Conservation (phyloP, 2,329 filamentous ascomycete genomes). For the Ceratocystis colombiana region DNA sequence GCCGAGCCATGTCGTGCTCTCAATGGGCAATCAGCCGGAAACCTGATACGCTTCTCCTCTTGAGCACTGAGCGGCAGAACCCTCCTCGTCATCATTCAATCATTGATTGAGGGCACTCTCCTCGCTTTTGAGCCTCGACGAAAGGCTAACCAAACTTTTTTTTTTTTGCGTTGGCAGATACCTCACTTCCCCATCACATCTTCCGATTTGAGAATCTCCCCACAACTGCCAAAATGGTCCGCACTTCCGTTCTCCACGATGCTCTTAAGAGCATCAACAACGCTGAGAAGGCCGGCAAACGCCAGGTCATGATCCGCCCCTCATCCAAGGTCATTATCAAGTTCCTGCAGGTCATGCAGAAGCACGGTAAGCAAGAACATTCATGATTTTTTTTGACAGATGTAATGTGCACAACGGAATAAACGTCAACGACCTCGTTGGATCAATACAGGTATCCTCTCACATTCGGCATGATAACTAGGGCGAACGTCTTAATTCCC, state of each 20-base stretch:
- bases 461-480: slow-evolving; percentile 99
- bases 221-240: slow-evolving; percentile 82
- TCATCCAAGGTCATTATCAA: slow-evolving; percentile 99
- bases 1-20: slow-evolving; percentile 25
- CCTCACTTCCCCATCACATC: slow-evolving; percentile 44
- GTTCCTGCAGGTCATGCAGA: slow-evolving; percentile 99
- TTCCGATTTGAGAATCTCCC: slow-evolving; percentile 70
- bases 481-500: slow-evolving; percentile 68
- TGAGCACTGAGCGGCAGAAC: slow-evolving; percentile 61
- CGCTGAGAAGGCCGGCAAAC: slow-evolving; percentile 99
- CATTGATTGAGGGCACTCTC: slow-evolving; percentile 53
- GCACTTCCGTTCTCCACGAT: slow-evolving; percentile 99
- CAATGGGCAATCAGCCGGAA: slow-evolving; percentile 6
- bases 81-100: slow-evolving; percentile 41
- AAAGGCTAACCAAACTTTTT: slow-evolving; percentile 49
- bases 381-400: neutral
- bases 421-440: neutral
- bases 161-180: slow-evolving; percentile 42
- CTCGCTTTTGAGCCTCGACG: slow-evolving; percentile 49
- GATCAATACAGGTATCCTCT: slow-evolving; percentile 20
- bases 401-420: slow-evolving; percentile 1
- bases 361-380: slow-evolving; percentile 69
- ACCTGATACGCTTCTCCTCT: slow-evolving; percentile 53
- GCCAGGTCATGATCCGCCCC: slow-evolving; percentile 95
- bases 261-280: slow-evolving; percentile 99